These are phyloP conservation scores for Neurospora crassa DNA, from an alignment of 2,329 filamentous ascomycete genomes.

Conservation along the genomic window DNA sequence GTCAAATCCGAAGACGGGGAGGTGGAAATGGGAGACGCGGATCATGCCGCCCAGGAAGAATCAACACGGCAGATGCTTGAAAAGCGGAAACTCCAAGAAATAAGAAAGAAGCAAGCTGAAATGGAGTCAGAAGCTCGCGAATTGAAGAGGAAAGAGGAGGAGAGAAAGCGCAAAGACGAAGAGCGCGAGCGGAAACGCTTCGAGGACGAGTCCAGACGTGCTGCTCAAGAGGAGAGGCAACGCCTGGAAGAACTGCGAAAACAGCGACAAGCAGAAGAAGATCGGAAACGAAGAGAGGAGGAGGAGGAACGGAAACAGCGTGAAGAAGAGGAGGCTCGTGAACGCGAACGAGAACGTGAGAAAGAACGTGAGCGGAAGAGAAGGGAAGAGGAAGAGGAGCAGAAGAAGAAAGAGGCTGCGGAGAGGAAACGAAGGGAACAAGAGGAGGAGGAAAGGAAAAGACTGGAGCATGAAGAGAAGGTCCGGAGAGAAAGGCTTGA, in stretches of 20 bases:
- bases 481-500: constrained; percentile 21
- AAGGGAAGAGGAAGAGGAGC: constrained; percentile 21
- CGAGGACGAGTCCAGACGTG: constrained; percentile 9
- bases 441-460: constrained; percentile 22
- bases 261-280: constrained; percentile 22
- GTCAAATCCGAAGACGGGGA: constrained; percentile 50
- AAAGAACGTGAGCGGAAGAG: constrained; percentile 19
- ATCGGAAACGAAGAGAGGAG: constrained; percentile 23
- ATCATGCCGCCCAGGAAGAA: constrained; percentile 16
- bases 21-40: constrained; percentile 44
- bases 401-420: constrained; percentile 20
- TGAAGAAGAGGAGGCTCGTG: constrained; percentile 29
- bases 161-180: constrained; percentile 18
- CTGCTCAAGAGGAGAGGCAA: constrained; percentile 17
- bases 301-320: constrained; percentile 23
- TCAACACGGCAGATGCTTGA: constrained; percentile 13
- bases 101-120: constrained; percentile 23
- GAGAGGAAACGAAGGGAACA: constrained; percentile 19
- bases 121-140: constrained; percentile 21
- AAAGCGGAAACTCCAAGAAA: constrained; percentile 27
- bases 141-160: constrained; percentile 18
- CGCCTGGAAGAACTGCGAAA: constrained; percentile 21
- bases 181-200: constrained; percentile 19
- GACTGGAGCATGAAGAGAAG: constrained; percentile 26
- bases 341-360: constrained; percentile 22